Base-by-base conservation (phyloP, 1,139 yeast genomes). In the Blastobotrys illinoisensis region DNA sequence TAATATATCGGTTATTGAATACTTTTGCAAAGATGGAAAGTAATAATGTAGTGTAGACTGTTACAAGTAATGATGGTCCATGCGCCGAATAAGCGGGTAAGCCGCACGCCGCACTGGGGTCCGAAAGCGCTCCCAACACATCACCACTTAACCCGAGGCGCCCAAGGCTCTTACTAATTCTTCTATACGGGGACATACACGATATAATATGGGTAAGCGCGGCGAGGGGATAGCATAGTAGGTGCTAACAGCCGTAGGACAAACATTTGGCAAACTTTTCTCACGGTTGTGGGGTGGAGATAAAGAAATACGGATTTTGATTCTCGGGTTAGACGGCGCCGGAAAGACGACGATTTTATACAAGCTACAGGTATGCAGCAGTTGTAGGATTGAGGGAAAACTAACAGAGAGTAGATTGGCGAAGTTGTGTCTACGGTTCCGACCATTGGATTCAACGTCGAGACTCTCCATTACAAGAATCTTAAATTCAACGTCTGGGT, bases 381-480 rank as follows among this genome's bases (percentile, higher is more conserved):
- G 20, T 11, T 6, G 16, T n/a, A n/a, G 21, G 16, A 9, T 20
- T 11, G 5, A 40, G 47, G 44, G 26, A 11, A 18, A 18, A 46
- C 32, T 36, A 21, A 44, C 32, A 20, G 46, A 36, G 36, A 20
- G 20, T 43, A 67, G 70, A 79, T 90, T 72, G 97, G 97, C 21
- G 97, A 90, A 70, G 97, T 90, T 28, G 90, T 90, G 46, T 88
- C 95, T 51, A 90, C 97, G 20, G 93, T 88, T 64, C 98, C 96
- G 19, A 90, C 99, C 9, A 90, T 93, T 62, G 99, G 99, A 5
- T 93, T 93, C 78, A 93, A 93, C 68, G 99, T 93, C 47, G 99
- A 93, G 68, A 93, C 99, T 0, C 76, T 93, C 58, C 85, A 83
- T 54, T 93, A 93, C 70, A 89, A 89, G 66, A 93, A 93, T 70